Percentiles rank a stretch among this genome's conserved stretches.
Evolutionary conservation across 2,329 filamentous ascomycete species (phyloP).

Genomic region (Cladosporium colombiae): DNA sequence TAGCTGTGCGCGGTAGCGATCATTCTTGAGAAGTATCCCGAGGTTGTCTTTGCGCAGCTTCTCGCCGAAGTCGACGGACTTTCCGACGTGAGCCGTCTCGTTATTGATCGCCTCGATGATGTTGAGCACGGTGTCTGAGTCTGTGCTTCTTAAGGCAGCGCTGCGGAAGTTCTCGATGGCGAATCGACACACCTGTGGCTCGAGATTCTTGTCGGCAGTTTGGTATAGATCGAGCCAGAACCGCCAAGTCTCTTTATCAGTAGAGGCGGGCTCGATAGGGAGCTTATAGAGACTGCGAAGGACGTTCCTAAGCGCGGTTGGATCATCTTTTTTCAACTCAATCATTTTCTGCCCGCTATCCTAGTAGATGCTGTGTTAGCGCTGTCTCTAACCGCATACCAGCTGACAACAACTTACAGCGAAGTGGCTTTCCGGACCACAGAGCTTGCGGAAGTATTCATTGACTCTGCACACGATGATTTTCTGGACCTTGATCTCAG

Average conservation of each 20-base stretch:
- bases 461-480: not conserved
- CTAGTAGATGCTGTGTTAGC: not conserved
- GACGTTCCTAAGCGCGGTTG: not conserved
- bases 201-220: slow-evolving; percentile 9
- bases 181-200: not conserved
- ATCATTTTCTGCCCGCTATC: not conserved
- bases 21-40: not conserved
- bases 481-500: not conserved
- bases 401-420: not conserved
- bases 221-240: not conserved
- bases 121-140: not conserved
- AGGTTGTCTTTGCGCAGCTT: not conserved
- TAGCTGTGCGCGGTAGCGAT: not conserved
- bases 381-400: too few relatives aligned
- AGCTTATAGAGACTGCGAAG: slow-evolving; percentile 7
- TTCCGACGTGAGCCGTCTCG: not conserved
- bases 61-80: not conserved
- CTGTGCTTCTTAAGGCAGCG: not conserved
- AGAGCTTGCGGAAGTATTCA: not conserved
- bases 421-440: not conserved
- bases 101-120: not conserved
- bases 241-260: not conserved
- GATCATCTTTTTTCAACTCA: not conserved
- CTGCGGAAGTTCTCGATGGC: not conserved
- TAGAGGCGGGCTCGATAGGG: not conserved